Percentiles rank a stretch among this genome's conserved stretches.
Conservation (phyloP, 2,329 filamentous ascomycete species). For the Alternaria rosae region DNA sequence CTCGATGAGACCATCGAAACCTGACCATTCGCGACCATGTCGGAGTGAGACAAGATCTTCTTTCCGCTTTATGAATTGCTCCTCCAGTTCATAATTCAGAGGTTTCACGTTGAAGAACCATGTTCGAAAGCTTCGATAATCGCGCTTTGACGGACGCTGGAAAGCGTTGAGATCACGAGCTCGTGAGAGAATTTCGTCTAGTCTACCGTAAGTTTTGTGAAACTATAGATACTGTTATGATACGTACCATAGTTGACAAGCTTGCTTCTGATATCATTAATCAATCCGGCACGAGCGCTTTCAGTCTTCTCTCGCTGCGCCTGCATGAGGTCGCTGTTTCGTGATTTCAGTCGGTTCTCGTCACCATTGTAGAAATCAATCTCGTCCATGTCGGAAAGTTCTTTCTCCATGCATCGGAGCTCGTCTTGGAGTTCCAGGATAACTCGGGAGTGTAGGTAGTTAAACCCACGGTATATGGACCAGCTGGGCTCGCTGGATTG, state of each 20-base stretch:
- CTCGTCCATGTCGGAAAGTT: constrained; percentile 27
- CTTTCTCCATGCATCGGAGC: constrained; percentile 37
- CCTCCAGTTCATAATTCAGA: constrained; percentile 27
- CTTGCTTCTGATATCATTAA: constrained; percentile 21
- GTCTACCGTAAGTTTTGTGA: no score
- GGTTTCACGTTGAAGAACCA: constrained; percentile 44
- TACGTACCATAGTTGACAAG: constrained; percentile 26
- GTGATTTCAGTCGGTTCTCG: constrained; percentile 17
- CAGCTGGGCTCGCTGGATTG: constrained; percentile 47
- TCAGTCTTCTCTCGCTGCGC: constrained; percentile 12
- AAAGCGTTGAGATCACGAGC: constrained; percentile 41
- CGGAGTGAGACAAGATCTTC: constrained; percentile 49
- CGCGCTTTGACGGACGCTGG: constrained; percentile 42
- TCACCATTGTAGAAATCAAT: constrained; percentile 12
- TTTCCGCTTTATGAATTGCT: constrained; percentile 38
- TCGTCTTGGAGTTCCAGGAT: constrained; percentile 47
- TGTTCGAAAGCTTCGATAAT: constrained; percentile 41
- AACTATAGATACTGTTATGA: neutral
- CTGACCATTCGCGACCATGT: constrained; percentile 46
- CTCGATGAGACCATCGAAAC: constrained; percentile 48
- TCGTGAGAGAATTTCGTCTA: constrained; percentile 46
- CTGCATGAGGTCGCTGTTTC: constrained; percentile 15
- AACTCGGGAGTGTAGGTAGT: constrained; percentile 49
- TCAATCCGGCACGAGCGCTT: constrained; percentile 14
- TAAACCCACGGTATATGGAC: constrained; percentile 50